These are phyloP conservation scores for Linum usitatissimum DNA, from an alignment of 345 rosid species.

Conservation along the genomic window DNA sequence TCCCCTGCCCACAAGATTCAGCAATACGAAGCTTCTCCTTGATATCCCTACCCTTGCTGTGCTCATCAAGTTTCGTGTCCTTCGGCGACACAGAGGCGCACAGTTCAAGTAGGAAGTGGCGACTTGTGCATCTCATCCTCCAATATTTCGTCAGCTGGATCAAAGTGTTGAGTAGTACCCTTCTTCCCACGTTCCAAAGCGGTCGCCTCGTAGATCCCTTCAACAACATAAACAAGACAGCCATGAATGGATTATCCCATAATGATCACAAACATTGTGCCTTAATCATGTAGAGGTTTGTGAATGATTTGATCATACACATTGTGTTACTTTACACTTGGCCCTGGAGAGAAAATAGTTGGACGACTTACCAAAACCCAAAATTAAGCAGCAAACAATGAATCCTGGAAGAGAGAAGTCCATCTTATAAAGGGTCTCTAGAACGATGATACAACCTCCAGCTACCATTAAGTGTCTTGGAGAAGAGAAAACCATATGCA, in stretches of 20 bases:
- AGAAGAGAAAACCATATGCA: conserved; percentile 98
- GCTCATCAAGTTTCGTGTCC: background rate
- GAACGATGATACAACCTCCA: conserved; percentile 66
- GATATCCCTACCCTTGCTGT: too few species aligned
- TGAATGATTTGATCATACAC: too few species aligned
- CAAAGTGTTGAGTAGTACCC: conserved; percentile 42
- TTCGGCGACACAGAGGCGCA: background rate
- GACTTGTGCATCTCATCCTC: conserved; percentile 43
- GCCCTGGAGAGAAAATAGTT: background rate
- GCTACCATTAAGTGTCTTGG: conserved; percentile 90
- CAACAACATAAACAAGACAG: background rate
- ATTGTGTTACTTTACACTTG: background rate
- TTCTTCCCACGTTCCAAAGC: conserved; percentile 56
- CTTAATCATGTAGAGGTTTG: background rate
- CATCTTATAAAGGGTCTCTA: conserved; percentile 75
- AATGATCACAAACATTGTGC: background rate
- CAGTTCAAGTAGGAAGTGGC: conserved; percentile 46
- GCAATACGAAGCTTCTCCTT: too few species aligned
- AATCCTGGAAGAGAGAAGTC: conserved; percentile 84
- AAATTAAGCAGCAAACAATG: conserved; percentile 55
- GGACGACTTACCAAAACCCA: conserved; percentile 59
- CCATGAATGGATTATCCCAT: background rate
- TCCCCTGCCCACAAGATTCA: too few species aligned
- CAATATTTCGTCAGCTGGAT: conserved; percentile 36
- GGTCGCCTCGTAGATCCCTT: conserved; percentile 76